A percentile compares a stretch with the other conserved stretches of the same genome.
Conservation (phyloP, 2,329 filamentous ascomycete genomes). For the Apiospora koreana region DNA sequence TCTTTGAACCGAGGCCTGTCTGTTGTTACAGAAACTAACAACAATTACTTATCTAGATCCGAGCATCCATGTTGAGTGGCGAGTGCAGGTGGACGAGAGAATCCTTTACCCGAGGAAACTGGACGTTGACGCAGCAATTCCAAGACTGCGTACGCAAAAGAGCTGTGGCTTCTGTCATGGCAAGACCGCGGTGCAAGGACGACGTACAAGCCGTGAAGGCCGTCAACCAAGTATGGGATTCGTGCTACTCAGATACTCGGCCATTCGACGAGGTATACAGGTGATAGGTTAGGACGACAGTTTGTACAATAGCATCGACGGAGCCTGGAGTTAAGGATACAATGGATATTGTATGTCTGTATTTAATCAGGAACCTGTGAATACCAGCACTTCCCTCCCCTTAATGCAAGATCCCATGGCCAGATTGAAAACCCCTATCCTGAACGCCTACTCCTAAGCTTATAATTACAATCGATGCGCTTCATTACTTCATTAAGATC, state of each 20-base stretch:
- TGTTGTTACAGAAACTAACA: background rate
- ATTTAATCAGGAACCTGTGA: slow-evolving; percentile 14
- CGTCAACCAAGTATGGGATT: slow-evolving; percentile 98
- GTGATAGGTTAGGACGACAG: slow-evolving; percentile 38
- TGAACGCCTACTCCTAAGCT: slow-evolving; percentile 19
- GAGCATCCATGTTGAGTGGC: slow-evolving; percentile 87
- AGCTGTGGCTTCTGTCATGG: slow-evolving; percentile 78
- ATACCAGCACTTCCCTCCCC: slow-evolving; percentile 24
- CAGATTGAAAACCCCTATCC: background rate
- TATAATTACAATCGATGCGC: slow-evolving; percentile 9
- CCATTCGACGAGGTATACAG: slow-evolving; percentile 97
- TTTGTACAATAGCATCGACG: slow-evolving; percentile 15
- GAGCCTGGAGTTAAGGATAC: slow-evolving; percentile 12
- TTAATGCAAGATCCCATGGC: slow-evolving; percentile 24
- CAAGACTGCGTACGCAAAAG: slow-evolving; percentile 86
- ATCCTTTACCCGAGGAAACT: slow-evolving; percentile 81
- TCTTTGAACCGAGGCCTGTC: background rate
- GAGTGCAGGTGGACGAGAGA: slow-evolving; percentile 92
- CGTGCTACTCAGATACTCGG: slow-evolving; percentile 89
- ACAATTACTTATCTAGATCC: slow-evolving; percentile 60
- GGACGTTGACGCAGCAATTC: slow-evolving; percentile 87
- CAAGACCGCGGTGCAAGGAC: slow-evolving; percentile 78
- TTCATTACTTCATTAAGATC: slow-evolving; percentile 22
- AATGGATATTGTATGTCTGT: slow-evolving; percentile 11
- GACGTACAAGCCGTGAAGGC: slow-evolving; percentile 83